These are phyloP conservation scores for Danielia oregonensis DNA, from an alignment of 805 yeast species.

Conservation along the genomic window DNA sequence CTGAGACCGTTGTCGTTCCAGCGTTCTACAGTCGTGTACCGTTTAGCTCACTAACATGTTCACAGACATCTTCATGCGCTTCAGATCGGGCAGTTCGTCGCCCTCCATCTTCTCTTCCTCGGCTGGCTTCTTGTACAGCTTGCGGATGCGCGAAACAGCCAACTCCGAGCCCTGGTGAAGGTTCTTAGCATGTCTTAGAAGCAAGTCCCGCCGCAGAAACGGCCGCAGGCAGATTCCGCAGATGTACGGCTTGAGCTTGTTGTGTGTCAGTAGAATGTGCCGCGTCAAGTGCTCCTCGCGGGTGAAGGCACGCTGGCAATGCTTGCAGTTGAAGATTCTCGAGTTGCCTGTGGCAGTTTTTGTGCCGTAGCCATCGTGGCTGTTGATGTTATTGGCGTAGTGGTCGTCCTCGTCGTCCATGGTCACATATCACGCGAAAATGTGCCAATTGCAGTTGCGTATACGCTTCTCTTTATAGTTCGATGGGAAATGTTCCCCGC, in stretches of 20 bases:
- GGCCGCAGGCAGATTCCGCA: slow-evolving; percentile 45
- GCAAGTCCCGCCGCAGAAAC: slow-evolving; percentile 40
- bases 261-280: slow-evolving; percentile 41
- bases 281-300: slow-evolving; percentile 44
- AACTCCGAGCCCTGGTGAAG: slow-evolving; percentile 41
- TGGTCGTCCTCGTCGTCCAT: slow-evolving; percentile 6
- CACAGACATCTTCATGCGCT: slow-evolving; percentile 37
- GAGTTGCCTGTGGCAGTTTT: slow-evolving; percentile 44
- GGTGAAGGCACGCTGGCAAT: slow-evolving; percentile 44
- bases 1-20: too few relatives aligned
- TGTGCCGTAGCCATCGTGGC: slow-evolving; percentile 28
- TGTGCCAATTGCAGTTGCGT: too few relatives aligned
- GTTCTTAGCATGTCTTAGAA: slow-evolving; percentile 43
- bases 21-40: too few relatives aligned
- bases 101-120: slow-evolving; percentile 9
- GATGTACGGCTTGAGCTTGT: slow-evolving; percentile 41
- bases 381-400: slow-evolving; percentile 10
- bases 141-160: slow-evolving; percentile 41
- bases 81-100: slow-evolving; percentile 21
- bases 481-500: slow-evolving; percentile 1
- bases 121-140: slow-evolving; percentile 25
- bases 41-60: slow-evolving; percentile 41
- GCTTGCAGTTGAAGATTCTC: slow-evolving; percentile 37
- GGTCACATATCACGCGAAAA: background rate
- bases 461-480: too few relatives aligned